Evolutionary conservation across 2,329 filamentous ascomycete genomes (phyloP), one percentile per base, ranked within the genome.

Genomic region (Arachnopeziza araneosa): DNA sequence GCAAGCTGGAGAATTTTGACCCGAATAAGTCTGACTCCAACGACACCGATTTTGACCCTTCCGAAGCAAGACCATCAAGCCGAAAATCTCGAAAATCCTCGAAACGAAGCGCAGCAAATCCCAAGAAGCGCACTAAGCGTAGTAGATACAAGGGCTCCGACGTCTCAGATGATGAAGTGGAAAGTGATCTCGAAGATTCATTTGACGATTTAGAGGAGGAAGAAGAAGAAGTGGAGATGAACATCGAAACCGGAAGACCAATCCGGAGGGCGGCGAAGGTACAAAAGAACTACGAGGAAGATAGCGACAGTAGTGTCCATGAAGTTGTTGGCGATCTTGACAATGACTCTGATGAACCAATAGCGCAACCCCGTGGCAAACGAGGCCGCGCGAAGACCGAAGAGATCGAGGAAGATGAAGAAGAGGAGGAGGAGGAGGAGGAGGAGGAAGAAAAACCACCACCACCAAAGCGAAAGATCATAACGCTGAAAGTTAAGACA

Each of bases 21-120:
- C 83, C 83, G 2, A 87, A 87, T 71, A 82, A 85, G 70, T 88
- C 85, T 55, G 85, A 88, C 66, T 78, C 85, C 1, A 81, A 85
- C 55, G 85, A 88, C 69, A 83, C 85, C 65, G 86, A 86, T 71
- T 88, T 88, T 68, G 81, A 85, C 60, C 84, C 84, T 19, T 71
- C 73, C 19, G 78, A 80, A 65, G 76, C 74, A 24, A 74, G 75
- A 30, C 75, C 79, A 19, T 79, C 78, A 57, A 68, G 75, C 5
- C 76, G 77, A 24, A 71, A 76, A 30, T 72, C 76, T 5, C 68
- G 71, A 48, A 61, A 60, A 21, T 26, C 52, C 10, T 57, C 66
- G 9, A 60, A 70, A 57, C 64, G 66, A 58, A 54, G 66, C 60
- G 68, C 68, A 59, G 70, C 65, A 32, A 67, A 70, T 19, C 72